Percentiles rank a stretch among this genome's conserved stretches.
These are phyloP conservation scores for Xylaria polymorpha DNA, from an alignment of 2,329 filamentous ascomycete species.

Conservation along the genomic window DNA sequence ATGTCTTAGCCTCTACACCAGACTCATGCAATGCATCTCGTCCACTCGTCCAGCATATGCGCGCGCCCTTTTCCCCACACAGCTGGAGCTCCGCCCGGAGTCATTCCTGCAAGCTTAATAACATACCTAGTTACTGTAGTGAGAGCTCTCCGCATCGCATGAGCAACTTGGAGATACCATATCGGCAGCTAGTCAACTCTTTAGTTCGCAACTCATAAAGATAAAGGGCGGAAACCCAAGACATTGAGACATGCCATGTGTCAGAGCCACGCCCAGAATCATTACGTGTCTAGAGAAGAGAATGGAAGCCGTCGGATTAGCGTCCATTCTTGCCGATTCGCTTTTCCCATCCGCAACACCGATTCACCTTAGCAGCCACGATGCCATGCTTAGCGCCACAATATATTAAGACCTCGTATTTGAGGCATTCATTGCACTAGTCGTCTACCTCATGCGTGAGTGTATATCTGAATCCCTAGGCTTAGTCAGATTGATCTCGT, in stretches of 20 bases:
- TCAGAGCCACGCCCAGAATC: background rate
- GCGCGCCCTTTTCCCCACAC: constrained; percentile 33
- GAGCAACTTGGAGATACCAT: background rate
- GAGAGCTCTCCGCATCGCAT: constrained; percentile 15
- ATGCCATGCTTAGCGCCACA: constrained; percentile 12
- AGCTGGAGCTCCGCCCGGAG: constrained; percentile 31
- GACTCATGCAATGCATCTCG: constrained; percentile 16
- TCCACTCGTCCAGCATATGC: constrained; percentile 19
- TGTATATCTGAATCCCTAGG: background rate
- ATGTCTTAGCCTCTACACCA: constrained; percentile 31
- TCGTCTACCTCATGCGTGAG: background rate
- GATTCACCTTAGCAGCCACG: background rate
- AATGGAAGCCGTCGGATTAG: background rate
- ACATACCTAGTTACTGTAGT: background rate
- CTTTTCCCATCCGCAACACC: background rate
- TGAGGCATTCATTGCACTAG: background rate
- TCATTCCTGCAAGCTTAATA: constrained; percentile 21
- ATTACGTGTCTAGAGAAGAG: background rate
- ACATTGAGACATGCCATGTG: background rate
- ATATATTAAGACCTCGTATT: constrained; percentile 10
- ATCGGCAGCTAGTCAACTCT: background rate
- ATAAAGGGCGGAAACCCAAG: background rate
- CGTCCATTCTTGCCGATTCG: background rate
- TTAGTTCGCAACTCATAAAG: background rate
- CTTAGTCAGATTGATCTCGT: background rate